Evolutionary conservation across 2,329 filamentous ascomycete genomes (phyloP).

Genomic region (Fusarium sp.): DNA sequence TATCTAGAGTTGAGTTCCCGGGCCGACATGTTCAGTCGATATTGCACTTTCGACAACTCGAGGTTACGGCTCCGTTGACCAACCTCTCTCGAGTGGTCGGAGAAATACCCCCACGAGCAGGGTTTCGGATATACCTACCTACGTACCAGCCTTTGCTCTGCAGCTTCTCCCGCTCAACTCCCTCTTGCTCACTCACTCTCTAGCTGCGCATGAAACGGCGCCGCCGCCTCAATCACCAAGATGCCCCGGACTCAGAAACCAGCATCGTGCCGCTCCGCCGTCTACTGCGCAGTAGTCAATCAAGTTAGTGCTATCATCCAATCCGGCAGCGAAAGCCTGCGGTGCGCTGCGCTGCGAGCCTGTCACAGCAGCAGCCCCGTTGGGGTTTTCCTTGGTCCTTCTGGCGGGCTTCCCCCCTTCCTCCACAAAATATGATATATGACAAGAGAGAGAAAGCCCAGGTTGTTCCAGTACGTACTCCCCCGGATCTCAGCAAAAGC

Average conservation of each 20-base stretch:
- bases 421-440: conserved; percentile 28
- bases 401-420: conserved; percentile 9
- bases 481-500: conserved; percentile 3
- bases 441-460: conserved; percentile 7
- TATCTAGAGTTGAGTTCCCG: neutral
- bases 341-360: neutral
- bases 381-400: conserved; percentile 5
- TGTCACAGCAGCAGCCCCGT: neutral
- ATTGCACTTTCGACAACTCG: neutral
- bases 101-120: conserved; percentile 14
- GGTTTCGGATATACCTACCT: conserved; percentile 10
- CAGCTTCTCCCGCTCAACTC: conserved; percentile 1
- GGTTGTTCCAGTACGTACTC: neutral
- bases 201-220: conserved; percentile 1
- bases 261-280: conserved; percentile 17
- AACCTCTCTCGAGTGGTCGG: neutral
- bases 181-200: neutral
- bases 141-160: neutral
- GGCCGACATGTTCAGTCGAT: neutral
- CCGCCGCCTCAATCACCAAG: conserved; percentile 6
- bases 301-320: neutral
- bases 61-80: neutral
- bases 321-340: neutral
- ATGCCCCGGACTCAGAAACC: conserved; percentile 6
- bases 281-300: neutral